Conservation (phyloP, 1,139 yeast species). For the Entelexis sorbosivorans region DNA sequence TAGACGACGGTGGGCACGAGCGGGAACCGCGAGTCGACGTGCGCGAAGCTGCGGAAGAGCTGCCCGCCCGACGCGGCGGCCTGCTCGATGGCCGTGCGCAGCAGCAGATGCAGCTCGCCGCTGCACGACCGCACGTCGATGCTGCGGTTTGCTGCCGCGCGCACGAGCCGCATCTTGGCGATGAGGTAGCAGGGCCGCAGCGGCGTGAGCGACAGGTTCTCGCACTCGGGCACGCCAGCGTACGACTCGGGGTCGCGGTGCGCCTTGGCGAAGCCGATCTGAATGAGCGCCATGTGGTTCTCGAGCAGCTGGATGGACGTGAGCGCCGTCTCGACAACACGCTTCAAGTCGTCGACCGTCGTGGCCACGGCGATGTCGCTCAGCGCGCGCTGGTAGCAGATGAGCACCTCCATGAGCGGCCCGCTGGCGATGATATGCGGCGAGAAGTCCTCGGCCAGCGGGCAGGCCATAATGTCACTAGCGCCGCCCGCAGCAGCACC, state of each 20-base stretch:
- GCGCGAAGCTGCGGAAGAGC: slow-evolving; percentile 17
- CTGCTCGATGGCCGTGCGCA: slow-evolving; percentile 8
- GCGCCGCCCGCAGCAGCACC: no score
- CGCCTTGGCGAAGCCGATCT: slow-evolving; percentile 5
- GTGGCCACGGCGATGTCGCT: slow-evolving; percentile 4
- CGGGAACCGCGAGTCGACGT: slow-evolving; percentile 9
- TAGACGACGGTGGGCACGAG: slow-evolving; percentile 15
- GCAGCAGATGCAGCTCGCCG: not conserved
- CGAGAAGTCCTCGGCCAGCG: not conserved
- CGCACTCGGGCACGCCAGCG: slow-evolving; percentile 6
- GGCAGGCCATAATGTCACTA: not conserved
- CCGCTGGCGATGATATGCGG: slow-evolving; percentile 8
- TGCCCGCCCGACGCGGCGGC: slow-evolving; percentile 14
- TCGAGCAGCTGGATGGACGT: slow-evolving; percentile 6
- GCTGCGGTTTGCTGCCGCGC: slow-evolving; percentile 10
- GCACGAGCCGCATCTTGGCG: slow-evolving; percentile 12
- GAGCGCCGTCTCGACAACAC: slow-evolving; percentile 5
- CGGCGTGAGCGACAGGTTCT: slow-evolving; percentile 11
- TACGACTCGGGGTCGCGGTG: not conserved
- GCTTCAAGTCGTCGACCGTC: slow-evolving; percentile 6
- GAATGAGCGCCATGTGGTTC: slow-evolving; percentile 6
- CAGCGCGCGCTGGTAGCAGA: slow-evolving; percentile 4
- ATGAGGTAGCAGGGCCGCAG: slow-evolving; percentile 8
- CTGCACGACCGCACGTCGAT: slow-evolving; percentile 9
- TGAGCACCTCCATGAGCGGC: slow-evolving; percentile 11